Evolutionary conservation across 2,329 filamentous ascomycete genomes (phyloP), one percentile per base, ranked within the genome.

Genomic region (Fusarium coffeatum): DNA sequence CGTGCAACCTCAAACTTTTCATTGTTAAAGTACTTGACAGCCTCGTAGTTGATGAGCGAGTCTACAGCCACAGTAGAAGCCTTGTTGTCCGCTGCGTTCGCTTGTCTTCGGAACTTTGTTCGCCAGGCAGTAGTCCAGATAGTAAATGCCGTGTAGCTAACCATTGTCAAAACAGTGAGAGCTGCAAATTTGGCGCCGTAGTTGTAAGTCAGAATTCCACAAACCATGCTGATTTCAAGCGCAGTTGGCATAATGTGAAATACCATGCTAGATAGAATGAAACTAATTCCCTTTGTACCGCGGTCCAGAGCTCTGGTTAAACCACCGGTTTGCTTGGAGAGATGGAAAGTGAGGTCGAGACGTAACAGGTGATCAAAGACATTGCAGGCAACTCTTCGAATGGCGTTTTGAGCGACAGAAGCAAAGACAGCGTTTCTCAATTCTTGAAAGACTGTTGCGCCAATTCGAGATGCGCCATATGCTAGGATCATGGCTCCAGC

Each of bases 1-100:
- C 96, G 89, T 32, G 88, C 87, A 45, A 97, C 93, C 82, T 99
- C 96, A 72, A 94, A 98, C 71, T 92, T 93, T 78, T 99, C 97
- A 76, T 99, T 99, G 84, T 99, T 99, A 83, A 98, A 99, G 83
- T 98, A 97, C 82, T 99, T 99, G 77, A 99, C 96, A 16, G 97
- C 95, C 81, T 99, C 96, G 77, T 98, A 99, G 83, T 99, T 99
- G 84, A 99, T 97, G 53, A 99, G 84, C 1, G 94, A 97, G 81
- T 99, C 96, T 3, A 98, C 94, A 0, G 95, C 95, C 10, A 98
- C 93, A 0, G 95, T 98, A 2, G 95, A 97, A 0, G 93, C 96
- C 78, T 90, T 93, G 81, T 98, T 99, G 75, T 99, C 97, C 1
- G 96, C 97, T 8, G 94, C 93, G 78, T 99, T 99, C 41, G 96